These are phyloP conservation scores for Ormosia emarginata DNA, from an alignment of 306 rosid genomes.

Conservation along the genomic window DNA sequence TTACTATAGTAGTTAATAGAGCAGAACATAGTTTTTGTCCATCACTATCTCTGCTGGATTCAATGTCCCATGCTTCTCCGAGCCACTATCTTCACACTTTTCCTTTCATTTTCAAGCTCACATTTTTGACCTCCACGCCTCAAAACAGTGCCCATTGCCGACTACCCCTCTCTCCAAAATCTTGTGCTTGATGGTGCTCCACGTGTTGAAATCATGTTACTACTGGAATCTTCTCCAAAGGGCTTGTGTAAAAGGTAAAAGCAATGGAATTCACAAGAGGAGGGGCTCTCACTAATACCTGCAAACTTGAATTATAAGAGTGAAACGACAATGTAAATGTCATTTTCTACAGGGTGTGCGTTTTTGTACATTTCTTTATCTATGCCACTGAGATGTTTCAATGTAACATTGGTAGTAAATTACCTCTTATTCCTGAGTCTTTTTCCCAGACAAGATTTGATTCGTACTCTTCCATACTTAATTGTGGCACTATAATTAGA, in stretches of 20 bases:
- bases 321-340: constrained; percentile 24
- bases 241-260: neutral
- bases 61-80: neutral
- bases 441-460: constrained; percentile 3
- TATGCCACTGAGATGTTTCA: neutral
- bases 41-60: neutral
- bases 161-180: constrained; percentile 2
- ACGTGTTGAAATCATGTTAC: neutral
- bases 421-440: neutral
- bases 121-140: constrained; percentile 20
- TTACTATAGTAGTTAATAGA: neutral
- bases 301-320: neutral
- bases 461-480: neutral
- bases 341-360: constrained; percentile 12
- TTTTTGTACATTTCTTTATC: neutral
- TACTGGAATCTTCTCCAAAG: neutral
- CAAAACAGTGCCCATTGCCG: constrained; percentile 30
- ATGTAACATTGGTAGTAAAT: neutral
- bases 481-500: neutral
- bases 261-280: neutral
- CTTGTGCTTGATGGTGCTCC: neutral
- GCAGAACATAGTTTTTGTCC: neutral
- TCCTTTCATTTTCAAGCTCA: constrained; percentile 27
- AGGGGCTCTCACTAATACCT: constrained; percentile 10
- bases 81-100: neutral